A percentile compares a stretch with the other conserved stretches of the same genome.
Conservation (phyloP, 2,329 filamentous ascomycete species). For the Pseudogymnoascus sp. region DNA sequence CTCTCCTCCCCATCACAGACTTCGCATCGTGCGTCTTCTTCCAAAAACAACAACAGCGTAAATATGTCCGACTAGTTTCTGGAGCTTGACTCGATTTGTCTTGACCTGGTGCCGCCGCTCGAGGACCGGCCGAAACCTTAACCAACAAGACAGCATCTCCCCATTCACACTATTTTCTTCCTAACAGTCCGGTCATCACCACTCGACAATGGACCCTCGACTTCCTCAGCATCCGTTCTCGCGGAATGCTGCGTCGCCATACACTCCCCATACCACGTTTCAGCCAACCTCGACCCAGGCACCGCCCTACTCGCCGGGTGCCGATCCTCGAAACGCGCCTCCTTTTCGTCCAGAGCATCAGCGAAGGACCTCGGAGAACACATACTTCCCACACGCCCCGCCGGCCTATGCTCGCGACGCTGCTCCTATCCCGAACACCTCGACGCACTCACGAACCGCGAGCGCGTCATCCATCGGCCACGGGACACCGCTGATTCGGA, state of each 20-base stretch:
- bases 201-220: conserved; percentile 29
- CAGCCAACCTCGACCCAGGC: conserved; percentile 22
- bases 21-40: neutral
- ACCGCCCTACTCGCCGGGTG: conserved; percentile 23
- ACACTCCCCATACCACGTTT: conserved; percentile 24
- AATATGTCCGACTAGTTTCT: conserved; percentile 9
- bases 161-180: conserved; percentile 1
- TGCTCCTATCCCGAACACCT: conserved; percentile 21
- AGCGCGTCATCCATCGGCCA: conserved; percentile 29
- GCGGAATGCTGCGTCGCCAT: conserved; percentile 28
- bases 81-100: conserved; percentile 7
- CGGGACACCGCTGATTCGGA: conserved; percentile 24
- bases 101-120: neutral
- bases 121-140: conserved; percentile 4
- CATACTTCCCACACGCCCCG: conserved; percentile 23
- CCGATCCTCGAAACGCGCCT: conserved; percentile 25
- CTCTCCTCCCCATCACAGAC: neutral
- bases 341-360: conserved; percentile 26
- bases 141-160: neutral
- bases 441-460: conserved; percentile 25
- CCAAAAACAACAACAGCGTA: neutral
- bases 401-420: conserved; percentile 26
- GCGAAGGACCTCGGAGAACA: conserved; percentile 28
- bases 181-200: neutral
- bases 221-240: conserved; percentile 26